These are phyloP conservation scores for Alternaria hordeiaustralica DNA, from an alignment of 2,329 filamentous ascomycete genomes.

Conservation along the genomic window DNA sequence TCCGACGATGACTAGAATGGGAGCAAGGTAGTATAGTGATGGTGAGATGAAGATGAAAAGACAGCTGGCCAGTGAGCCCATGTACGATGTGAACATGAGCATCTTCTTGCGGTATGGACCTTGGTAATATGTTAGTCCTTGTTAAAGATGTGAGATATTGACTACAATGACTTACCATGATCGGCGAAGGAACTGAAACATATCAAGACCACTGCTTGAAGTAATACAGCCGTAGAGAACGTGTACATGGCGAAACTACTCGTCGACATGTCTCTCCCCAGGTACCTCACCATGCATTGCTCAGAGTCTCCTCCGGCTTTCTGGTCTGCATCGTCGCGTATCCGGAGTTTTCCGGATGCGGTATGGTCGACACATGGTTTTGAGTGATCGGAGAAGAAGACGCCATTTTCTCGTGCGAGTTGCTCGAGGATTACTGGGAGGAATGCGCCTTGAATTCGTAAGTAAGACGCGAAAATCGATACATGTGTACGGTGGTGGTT, in stretches of 20 bases:
- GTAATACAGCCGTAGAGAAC: constrained; percentile 83
- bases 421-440: constrained; percentile 92
- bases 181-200: constrained; percentile 94
- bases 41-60: constrained; percentile 78
- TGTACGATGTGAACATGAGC: constrained; percentile 78
- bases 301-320: constrained; percentile 18
- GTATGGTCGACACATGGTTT: constrained; percentile 73
- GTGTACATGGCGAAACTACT: constrained; percentile 96
- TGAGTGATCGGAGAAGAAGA: constrained; percentile 75
- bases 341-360: constrained; percentile 40
- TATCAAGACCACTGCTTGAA: constrained; percentile 87
- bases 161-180: constrained; percentile 67
- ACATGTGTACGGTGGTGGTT: neutral
- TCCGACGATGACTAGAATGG: constrained; percentile 79
- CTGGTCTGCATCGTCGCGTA: constrained; percentile 21
- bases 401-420: constrained; percentile 85
- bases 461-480: neutral
- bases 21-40: constrained; percentile 77
- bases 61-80: constrained; percentile 79
- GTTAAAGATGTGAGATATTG: neutral
- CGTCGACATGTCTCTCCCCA: constrained; percentile 84
- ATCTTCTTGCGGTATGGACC: constrained; percentile 79
- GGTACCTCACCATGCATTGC: constrained; percentile 79
- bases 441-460: constrained; percentile 72
- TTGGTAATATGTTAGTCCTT: constrained; percentile 10